These are phyloP conservation scores for Rhodotorula sp. DNA, from an alignment of 1,284 basidiomycete genomes.

Conservation along the genomic window DNA sequence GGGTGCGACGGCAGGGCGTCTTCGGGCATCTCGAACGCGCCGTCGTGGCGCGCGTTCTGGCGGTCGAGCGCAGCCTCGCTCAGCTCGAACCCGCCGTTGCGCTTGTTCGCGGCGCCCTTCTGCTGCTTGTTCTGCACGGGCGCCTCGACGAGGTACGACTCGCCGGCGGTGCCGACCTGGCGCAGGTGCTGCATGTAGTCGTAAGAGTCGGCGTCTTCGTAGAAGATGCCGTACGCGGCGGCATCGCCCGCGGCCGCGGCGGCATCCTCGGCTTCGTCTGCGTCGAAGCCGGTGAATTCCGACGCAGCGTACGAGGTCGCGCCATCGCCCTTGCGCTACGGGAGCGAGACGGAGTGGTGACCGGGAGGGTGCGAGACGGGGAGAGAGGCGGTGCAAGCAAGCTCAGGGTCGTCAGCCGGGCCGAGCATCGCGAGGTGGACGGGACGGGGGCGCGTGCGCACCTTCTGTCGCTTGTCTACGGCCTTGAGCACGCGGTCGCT, in stretches of 20 bases:
- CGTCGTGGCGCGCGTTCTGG: not conserved
- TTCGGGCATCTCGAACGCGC: slow-evolving; percentile 33
- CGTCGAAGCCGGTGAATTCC: not conserved
- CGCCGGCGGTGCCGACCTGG: slow-evolving; percentile 68
- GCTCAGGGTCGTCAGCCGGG: no score
- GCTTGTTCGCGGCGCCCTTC: slow-evolving; percentile 14
- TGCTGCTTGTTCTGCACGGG: slow-evolving; percentile 39
- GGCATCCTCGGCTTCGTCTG: slow-evolving; percentile 49
- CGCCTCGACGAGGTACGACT: slow-evolving; percentile 49
- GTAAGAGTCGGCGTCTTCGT: slow-evolving; percentile 89
- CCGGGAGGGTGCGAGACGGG: not conserved
- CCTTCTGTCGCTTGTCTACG: slow-evolving; percentile 61
- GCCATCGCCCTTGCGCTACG: slow-evolving; percentile 5
- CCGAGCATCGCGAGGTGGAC: no score
- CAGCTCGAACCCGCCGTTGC: slow-evolving; percentile 14
- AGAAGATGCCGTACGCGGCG: slow-evolving; percentile 85
- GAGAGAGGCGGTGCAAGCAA: no score
- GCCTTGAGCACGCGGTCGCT: slow-evolving; percentile 84
- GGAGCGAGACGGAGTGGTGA: not conserved
- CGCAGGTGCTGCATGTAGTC: slow-evolving; percentile 98
- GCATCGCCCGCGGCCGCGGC: slow-evolving; percentile 69
- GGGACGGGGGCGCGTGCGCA: not conserved
- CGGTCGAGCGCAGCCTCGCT: slow-evolving; percentile 2
- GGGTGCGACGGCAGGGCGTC: slow-evolving; percentile 40
- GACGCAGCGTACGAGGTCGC: slow-evolving; percentile 9